phyloP scores from a whole-genome alignment of 805 yeast genomes.

The Barnettozyma wickerhamii region DNA sequence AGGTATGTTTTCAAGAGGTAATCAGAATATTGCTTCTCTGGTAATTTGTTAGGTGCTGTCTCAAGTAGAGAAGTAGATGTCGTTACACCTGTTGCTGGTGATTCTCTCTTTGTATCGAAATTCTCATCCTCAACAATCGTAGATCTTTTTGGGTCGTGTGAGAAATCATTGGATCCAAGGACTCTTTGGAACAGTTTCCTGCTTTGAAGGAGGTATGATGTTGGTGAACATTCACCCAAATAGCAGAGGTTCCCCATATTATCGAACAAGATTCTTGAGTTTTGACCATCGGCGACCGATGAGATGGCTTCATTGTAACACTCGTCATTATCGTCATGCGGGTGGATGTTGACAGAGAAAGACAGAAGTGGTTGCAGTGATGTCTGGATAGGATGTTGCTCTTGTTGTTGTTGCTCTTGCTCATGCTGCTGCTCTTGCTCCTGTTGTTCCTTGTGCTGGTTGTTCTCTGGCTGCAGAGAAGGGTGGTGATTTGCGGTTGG shows the following conservation, averaged over 20 bases:
- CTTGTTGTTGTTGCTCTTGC: too few relatives aligned
- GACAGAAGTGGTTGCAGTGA: conserved; percentile 19
- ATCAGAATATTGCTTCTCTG: conserved; percentile 27
- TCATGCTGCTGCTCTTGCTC: too few relatives aligned
- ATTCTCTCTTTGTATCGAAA: background rate
- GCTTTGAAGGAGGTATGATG: conserved; percentile 37
- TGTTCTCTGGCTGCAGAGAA: too few relatives aligned
- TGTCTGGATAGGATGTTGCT: conserved; percentile 8
- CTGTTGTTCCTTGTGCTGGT: too few relatives aligned
- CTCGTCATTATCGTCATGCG: conserved; percentile 14
- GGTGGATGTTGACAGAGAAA: conserved; percentile 16
- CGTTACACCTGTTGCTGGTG: too few relatives aligned
- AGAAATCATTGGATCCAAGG: conserved; percentile 32
- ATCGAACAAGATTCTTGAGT: conserved; percentile 31
- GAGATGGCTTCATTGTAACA: conserved; percentile 12
- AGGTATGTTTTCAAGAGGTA: conserved; percentile 31
- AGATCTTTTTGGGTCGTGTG: conserved; percentile 35
- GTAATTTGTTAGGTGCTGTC: conserved; percentile 25
- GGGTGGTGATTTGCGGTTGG: too few relatives aligned
- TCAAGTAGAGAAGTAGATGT: background rate
- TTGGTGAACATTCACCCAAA: conserved; percentile 39
- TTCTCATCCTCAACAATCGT: conserved; percentile 28
- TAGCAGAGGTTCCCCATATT: conserved; percentile 33
- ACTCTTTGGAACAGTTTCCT: conserved; percentile 32
- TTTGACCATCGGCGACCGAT: conserved; percentile 12